These are phyloP conservation scores for Phytopythium cucurbitacearum DNA, from an alignment of 352 stramenopile species.

Conservation along the genomic window DNA sequence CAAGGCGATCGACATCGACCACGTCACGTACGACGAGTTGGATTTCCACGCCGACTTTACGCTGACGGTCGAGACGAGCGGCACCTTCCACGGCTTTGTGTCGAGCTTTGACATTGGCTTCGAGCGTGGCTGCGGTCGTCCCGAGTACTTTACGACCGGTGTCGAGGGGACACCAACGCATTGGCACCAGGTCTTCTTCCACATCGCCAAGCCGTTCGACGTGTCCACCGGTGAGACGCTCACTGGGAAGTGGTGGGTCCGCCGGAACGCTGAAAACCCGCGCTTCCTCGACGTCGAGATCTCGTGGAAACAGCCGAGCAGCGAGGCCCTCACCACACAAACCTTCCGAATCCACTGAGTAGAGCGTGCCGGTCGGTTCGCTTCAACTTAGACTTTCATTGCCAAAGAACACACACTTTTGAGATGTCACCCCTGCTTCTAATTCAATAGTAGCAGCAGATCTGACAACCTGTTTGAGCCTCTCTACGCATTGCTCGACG, in stretches of 20 bases:
- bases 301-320: conserved; percentile 52
- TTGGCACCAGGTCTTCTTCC: conserved; percentile 99
- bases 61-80: conserved; percentile 81
- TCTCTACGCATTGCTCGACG: conserved; percentile 4
- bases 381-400: conserved; percentile 1
- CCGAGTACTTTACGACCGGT: conserved; percentile 95
- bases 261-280: conserved; percentile 90
- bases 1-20: conserved; percentile 86
- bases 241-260: conserved; percentile 82
- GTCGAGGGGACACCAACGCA: conserved; percentile 92
- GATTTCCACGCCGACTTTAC: conserved; percentile 91
- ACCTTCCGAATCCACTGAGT: conserved; percentile 79
- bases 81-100: conserved; percentile 94
- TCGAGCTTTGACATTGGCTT: conserved; percentile 98
- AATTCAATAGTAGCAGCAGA: no score
- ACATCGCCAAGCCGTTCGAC: conserved; percentile 80
- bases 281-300: conserved; percentile 92
- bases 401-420: neutral
- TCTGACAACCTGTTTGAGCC: no score
- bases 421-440: no score
- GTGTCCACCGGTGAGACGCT: conserved; percentile 77
- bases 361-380: neutral
- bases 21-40: conserved; percentile 92
- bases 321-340: conserved; percentile 37
- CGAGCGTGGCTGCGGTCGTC: conserved; percentile 87